These are phyloP conservation scores for Monilinia fructigena DNA, from an alignment of 2,329 filamentous ascomycete species.

Conservation along the genomic window DNA sequence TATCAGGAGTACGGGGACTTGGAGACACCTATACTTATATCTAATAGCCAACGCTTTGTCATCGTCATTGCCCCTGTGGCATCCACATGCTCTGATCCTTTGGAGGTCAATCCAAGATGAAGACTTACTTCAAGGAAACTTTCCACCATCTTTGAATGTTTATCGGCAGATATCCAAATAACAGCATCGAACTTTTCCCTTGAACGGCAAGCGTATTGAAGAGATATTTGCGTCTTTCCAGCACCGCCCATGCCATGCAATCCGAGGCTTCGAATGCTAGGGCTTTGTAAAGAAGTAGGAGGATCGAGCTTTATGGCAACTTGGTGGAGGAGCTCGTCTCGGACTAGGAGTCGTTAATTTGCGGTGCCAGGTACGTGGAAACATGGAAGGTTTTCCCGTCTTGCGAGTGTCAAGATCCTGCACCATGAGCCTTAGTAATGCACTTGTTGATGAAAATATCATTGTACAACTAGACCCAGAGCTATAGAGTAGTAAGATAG, in stretches of 20 bases:
- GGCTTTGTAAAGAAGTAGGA: not conserved
- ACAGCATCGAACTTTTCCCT: constrained; percentile 23
- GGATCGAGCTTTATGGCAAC: not conserved
- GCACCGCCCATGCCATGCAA: constrained; percentile 21
- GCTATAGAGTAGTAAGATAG: too few species aligned
- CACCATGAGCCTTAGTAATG: not conserved
- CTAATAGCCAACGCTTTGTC: constrained; percentile 1
- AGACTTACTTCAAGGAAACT: constrained; percentile 1
- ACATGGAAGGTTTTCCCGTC: not conserved
- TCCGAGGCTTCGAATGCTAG: constrained; percentile 8
- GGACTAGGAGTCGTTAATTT: not conserved
- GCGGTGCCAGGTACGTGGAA: not conserved
- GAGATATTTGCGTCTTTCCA: constrained; percentile 23
- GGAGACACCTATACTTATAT: constrained; percentile 2
- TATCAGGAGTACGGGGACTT: constrained; percentile 2
- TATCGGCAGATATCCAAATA: constrained; percentile 18
- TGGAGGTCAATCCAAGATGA: constrained; percentile 1
- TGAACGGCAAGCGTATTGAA: constrained; percentile 14
- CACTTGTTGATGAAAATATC: not conserved
- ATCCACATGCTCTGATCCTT: not conserved
- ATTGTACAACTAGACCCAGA: too few species aligned
- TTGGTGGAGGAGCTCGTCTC: not conserved
- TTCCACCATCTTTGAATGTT: not conserved
- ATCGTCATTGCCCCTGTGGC: constrained; percentile 4
- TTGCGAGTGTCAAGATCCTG: not conserved